Evolutionary conservation across 768 basidiomycete species (phyloP).

Genomic region (Lactarius hengduanensis): DNA sequence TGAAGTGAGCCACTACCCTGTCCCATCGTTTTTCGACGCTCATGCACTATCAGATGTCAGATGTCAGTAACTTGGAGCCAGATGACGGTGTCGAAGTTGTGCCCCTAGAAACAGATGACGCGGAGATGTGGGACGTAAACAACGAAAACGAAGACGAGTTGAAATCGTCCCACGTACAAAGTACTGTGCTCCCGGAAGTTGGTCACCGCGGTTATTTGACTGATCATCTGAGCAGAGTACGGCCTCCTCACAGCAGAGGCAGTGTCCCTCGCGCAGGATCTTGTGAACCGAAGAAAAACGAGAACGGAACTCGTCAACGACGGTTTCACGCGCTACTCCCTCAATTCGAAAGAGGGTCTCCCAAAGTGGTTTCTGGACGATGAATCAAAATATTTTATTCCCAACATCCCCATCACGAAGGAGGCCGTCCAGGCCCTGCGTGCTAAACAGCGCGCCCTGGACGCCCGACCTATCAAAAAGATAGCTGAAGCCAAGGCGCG

Average conservation of each 20-base stretch:
- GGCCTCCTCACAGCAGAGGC: conserved; percentile 88
- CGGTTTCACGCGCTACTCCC: conserved; percentile 92
- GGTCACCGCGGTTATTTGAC: background rate
- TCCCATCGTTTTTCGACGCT: background rate
- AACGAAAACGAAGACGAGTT: conserved; percentile 70
- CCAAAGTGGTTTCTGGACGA: conserved; percentile 98
- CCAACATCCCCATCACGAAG: conserved; percentile 95
- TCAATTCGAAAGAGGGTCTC: conserved; percentile 87
- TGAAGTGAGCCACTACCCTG: conserved; percentile 19
- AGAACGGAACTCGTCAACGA: conserved; percentile 89
- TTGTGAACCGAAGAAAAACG: conserved; percentile 89
- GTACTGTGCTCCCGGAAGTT: conserved; percentile 43
- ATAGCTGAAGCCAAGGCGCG: conserved; percentile 97
- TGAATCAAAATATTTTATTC: conserved; percentile 87
- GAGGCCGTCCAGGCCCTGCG: conserved; percentile 86
- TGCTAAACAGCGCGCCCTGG: conserved; percentile 88
- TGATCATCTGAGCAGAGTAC: conserved; percentile 49
- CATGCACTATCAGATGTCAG: conserved; percentile 6
- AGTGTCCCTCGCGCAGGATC: conserved; percentile 83
- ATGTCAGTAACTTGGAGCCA: conserved; percentile 34
- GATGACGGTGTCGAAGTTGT: conserved; percentile 76
- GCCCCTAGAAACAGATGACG: conserved; percentile 53
- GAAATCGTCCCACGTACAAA: conserved; percentile 61
- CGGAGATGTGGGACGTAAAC: conserved; percentile 78
- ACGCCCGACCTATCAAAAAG: conserved; percentile 98